These are phyloP conservation scores for Teratosphaeriaceae sp. DNA, from an alignment of 2,329 filamentous ascomycete species.

Conservation along the genomic window DNA sequence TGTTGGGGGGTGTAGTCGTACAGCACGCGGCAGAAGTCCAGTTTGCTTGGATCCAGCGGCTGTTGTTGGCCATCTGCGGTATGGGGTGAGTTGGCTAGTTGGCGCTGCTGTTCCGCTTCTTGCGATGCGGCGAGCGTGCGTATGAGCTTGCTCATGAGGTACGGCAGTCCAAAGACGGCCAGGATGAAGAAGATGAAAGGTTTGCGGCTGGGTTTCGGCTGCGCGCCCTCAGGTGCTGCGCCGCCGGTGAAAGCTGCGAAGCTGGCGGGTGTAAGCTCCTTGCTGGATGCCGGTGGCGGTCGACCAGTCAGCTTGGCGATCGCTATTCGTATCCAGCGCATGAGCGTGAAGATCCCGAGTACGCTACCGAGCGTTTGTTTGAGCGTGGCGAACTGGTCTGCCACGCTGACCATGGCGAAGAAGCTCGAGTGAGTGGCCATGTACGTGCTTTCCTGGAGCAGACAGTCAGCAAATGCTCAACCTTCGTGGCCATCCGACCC, in stretches of 20 bases:
- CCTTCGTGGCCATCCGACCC: no score
- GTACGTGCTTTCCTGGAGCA: constrained; percentile 98
- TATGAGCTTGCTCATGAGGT: constrained; percentile 96
- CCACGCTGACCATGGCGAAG: constrained; percentile 97
- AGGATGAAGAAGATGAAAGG: constrained; percentile 93
- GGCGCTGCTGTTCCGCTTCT: constrained; percentile 69
- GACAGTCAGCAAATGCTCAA: no score
- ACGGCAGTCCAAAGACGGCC: constrained; percentile 90
- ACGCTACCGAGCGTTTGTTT: constrained; percentile 90
- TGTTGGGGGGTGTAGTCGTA: constrained; percentile 89
- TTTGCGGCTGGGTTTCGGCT: constrained; percentile 77
- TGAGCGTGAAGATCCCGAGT: constrained; percentile 88
- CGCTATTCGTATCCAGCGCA: constrained; percentile 89
- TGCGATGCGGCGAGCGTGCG: constrained; percentile 73
- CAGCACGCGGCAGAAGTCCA: constrained; percentile 91
- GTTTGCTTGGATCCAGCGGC: constrained; percentile 75
- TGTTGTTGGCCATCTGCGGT: constrained; percentile 39
- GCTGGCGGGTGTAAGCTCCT: constrained; percentile 77
- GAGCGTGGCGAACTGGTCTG: constrained; percentile 91
- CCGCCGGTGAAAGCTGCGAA: constrained; percentile 80
- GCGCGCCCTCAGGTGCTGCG: constrained; percentile 56
- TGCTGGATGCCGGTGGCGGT: constrained; percentile 80
- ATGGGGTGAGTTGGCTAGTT: constrained; percentile 45
- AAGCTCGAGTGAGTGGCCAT: constrained; percentile 99
- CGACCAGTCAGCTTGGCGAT: constrained; percentile 90